Evolutionary conservation across 2,329 filamentous ascomycete species (phyloP).

Genomic region (Gnomoniopsis sp.): DNA sequence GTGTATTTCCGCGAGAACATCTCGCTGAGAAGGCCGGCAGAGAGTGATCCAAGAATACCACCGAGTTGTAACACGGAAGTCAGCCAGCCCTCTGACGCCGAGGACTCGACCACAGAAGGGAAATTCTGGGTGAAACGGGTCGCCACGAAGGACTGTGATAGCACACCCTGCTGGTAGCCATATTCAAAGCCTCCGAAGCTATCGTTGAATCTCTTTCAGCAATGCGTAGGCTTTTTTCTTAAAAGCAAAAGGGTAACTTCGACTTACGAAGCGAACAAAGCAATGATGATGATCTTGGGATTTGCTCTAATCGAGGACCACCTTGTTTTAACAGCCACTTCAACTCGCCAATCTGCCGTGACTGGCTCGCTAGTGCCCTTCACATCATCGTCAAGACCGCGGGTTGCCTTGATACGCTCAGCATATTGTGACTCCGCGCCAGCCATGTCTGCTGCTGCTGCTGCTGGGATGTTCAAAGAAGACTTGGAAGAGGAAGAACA

Average conservation of each 20-base stretch:
- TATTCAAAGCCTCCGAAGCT: slow-evolving; percentile 51
- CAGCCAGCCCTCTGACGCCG: slow-evolving; percentile 47
- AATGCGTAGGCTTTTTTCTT: too few species aligned
- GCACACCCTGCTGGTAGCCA: slow-evolving; percentile 53
- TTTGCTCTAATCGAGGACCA: slow-evolving; percentile 11
- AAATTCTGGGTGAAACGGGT: slow-evolving; percentile 46
- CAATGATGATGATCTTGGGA: slow-evolving; percentile 16
- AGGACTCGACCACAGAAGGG: slow-evolving; percentile 42
- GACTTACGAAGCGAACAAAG: slow-evolving; percentile 16
- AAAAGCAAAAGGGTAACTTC: too few species aligned
- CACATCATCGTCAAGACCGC: not conserved
- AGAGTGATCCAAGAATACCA: slow-evolving; percentile 45
- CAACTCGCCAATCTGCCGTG: slow-evolving; percentile 4
- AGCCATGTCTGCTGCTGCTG: not conserved
- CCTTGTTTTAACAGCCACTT: slow-evolving; percentile 11
- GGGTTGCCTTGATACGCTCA: too few species aligned
- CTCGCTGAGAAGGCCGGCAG: slow-evolving; percentile 45
- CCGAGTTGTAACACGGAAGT: slow-evolving; percentile 49
- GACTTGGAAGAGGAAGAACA: too few species aligned
- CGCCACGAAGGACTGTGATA: slow-evolving; percentile 53
- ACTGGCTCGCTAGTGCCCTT: not conserved
- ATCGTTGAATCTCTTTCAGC: too few species aligned
- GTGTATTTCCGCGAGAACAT: slow-evolving; percentile 49
- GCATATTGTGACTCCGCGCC: not conserved
- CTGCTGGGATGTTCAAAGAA: too few species aligned